Base-by-base conservation (phyloP, 176 grass and related monocot species). In the Oryza officinalis region DNA sequence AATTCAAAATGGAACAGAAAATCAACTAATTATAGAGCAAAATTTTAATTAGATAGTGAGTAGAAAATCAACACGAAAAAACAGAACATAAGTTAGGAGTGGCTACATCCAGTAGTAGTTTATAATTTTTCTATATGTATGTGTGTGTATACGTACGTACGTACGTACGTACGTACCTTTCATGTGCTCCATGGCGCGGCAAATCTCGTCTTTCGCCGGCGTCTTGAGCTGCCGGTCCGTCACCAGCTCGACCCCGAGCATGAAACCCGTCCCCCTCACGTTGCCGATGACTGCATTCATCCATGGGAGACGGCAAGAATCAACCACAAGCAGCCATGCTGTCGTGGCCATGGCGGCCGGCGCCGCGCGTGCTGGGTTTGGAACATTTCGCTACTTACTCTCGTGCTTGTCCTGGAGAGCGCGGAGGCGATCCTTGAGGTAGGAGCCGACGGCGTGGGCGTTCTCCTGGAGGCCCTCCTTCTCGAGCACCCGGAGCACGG, bases 231-330 rank as follows among this genome's bases (percentile, higher is more conserved):
- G 69, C 72, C 87, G 80, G 45, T 99, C 89, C 0, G 89, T 96
- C 31, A 99, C 96, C 45, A 99, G 80, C 75, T 99, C 96, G 4
- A 99, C 91, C 63, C 96, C 96, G n/a, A 96, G 91, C 91, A 99
- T 99, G 84, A 96, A 84, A 6, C 96, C 93, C 20, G 85, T 92
- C 22, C 96, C 93, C 85, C 96, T 96, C 31, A 99, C 96, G 76
- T 99, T 81, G 25, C 96, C 96, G 11, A 99, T 94, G 84, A 99
- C 96, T 98, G 65, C 44, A 81, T 71, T 57, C 18, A 9, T 20
- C 33, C 33, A 35, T 35, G 33, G 33, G 17, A 54, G 38, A 27
- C 33, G 9, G 50, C 15, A 13, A 35, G 33, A 35, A 43, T 17
- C 1, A 31, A 38, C 13, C 17, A 17, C 33, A 60, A 31, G 9